These are phyloP conservation scores for Cordyceps sp. DNA, from an alignment of 2,329 filamentous ascomycete genomes.

Conservation along the genomic window DNA sequence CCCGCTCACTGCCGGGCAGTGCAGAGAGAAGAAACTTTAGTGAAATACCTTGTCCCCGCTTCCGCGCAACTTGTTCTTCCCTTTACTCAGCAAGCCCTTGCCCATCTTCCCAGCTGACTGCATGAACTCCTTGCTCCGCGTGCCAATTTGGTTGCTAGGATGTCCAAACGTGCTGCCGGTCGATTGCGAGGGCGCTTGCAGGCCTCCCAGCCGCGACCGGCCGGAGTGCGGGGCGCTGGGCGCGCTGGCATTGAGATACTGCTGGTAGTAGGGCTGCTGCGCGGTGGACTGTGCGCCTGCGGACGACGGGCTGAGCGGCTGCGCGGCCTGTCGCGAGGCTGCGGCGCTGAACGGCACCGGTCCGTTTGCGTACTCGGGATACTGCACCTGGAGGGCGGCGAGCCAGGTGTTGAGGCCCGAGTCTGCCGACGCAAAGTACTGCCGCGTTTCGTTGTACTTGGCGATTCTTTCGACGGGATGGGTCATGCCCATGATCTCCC, in stretches of 20 bases:
- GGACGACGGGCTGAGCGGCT: conserved; percentile 8
- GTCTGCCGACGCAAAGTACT: conserved; percentile 54
- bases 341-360: too few relatives aligned
- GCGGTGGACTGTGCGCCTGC: conserved; percentile 8
- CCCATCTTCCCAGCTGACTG: conserved; percentile 77
- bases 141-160: conserved; percentile 50
- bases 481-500: conserved; percentile 59
- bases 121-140: conserved; percentile 77
- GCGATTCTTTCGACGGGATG: conserved; percentile 51
- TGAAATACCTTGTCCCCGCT: conserved; percentile 80
- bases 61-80: conserved; percentile 64
- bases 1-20: too few relatives aligned
- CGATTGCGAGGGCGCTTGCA: conserved; percentile 21
- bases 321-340: conserved; percentile 3
- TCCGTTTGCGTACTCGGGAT: conserved; percentile 29
- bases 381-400: conserved; percentile 21
- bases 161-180: conserved; percentile 29
- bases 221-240: conserved; percentile 12
- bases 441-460: conserved; percentile 56
- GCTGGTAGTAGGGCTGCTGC: conserved; percentile 37
- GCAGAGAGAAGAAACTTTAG: conserved; percentile 26
- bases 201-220: conserved; percentile 18
- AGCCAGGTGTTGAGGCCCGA: conserved; percentile 55
- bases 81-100: conserved; percentile 81
- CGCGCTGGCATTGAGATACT: conserved; percentile 31